A percentile compares a stretch with the other conserved stretches of the same genome.
These are phyloP conservation scores for Leccinum ponderosum DNA, from an alignment of 1,284 basidiomycete genomes.

Conservation along the genomic window DNA sequence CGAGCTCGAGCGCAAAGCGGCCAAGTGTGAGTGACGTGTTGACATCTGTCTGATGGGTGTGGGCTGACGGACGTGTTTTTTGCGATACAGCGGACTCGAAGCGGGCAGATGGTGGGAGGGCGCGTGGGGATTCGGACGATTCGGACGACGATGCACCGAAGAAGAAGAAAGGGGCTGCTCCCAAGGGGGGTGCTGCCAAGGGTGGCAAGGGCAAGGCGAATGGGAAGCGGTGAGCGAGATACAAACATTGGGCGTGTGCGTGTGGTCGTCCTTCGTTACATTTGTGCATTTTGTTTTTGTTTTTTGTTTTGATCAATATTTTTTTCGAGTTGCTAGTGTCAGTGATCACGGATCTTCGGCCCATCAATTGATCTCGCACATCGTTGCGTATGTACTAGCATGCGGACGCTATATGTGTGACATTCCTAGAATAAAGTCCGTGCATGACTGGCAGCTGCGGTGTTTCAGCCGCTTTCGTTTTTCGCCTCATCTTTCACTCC, in stretches of 20 bases:
- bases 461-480: too few species aligned
- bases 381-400: too few species aligned
- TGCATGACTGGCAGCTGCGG: too few species aligned
- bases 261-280: background rate
- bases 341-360: too few species aligned
- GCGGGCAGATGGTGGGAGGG: constrained; percentile 49
- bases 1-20: constrained; percentile 87
- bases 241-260: background rate
- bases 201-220: constrained; percentile 42
- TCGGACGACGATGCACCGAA: constrained; percentile 67
- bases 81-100: constrained; percentile 64
- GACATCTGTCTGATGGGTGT: background rate
- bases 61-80: constrained; percentile 5
- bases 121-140: too few species aligned
- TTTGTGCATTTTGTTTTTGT: background rate
- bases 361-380: too few species aligned
- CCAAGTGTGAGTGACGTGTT: constrained; percentile 57
- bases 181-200: constrained; percentile 32
- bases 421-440: too few species aligned
- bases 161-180: too few species aligned
- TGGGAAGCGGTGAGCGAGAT: constrained; percentile 37
- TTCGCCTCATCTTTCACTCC: too few species aligned
- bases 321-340: background rate
- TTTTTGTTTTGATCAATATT: background rate
- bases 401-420: too few species aligned